These are phyloP conservation scores for Kodamaea sp. DNA, from an alignment of 1,139 yeast genomes.

Conservation along the genomic window DNA sequence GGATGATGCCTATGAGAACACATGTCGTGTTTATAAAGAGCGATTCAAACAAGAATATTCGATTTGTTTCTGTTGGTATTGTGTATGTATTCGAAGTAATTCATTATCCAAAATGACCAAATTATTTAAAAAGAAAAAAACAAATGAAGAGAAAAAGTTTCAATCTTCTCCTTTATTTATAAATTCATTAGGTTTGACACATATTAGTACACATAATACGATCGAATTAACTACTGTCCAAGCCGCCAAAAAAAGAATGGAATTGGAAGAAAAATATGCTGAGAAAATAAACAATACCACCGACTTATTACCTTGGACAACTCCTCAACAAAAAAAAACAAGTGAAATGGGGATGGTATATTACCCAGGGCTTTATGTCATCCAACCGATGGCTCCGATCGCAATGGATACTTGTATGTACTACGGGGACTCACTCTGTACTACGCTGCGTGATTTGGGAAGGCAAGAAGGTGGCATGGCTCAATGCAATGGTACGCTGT, in stretches of 20 bases:
- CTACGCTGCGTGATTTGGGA: too few relatives aligned
- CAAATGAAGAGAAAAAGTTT: constrained; percentile 1
- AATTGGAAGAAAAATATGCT: constrained; percentile 4
- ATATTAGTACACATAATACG: constrained; percentile 17
- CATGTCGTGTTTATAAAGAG: constrained; percentile 19
- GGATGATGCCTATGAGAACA: constrained; percentile 19
- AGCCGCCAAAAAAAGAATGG: constrained; percentile 5
- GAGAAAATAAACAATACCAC: neutral
- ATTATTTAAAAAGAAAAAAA: constrained; percentile 6
- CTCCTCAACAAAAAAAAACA: too few relatives aligned
- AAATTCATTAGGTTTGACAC: constrained; percentile 14
- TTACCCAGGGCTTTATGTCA: constrained; percentile 1
- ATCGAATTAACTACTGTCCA: constrained; percentile 10
- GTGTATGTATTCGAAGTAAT: constrained; percentile 13
- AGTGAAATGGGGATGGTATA: neutral
- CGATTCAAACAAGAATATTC: constrained; percentile 22
- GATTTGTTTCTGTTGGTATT: constrained; percentile 28
- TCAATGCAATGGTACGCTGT: too few relatives aligned
- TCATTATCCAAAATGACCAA: constrained; percentile 7
- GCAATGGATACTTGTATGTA: neutral
- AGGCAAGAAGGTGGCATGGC: too few relatives aligned
- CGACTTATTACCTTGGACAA: too few relatives aligned
- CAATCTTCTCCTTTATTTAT: constrained; percentile 4
- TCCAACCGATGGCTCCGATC: constrained; percentile 1
- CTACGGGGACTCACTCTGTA: too few relatives aligned